Conservation (phyloP, 768 basidiomycete genomes). For the Leccinum truebloodii region DNA sequence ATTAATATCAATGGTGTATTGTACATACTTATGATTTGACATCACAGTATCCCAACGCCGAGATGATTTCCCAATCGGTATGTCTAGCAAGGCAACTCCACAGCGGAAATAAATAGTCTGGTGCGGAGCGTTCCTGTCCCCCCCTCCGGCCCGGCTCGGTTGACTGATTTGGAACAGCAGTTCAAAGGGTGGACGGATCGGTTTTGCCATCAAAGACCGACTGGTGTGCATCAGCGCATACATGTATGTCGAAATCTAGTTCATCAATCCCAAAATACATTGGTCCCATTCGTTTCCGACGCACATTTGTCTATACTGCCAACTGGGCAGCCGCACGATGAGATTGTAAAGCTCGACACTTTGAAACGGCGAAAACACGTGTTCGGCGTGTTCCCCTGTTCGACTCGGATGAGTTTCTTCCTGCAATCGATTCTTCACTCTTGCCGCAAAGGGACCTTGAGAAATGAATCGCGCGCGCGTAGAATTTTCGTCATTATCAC, state of each 20-base stretch:
- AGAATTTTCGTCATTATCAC: slow-evolving; percentile 69
- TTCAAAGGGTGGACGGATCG: neutral
- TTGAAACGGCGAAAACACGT: slow-evolving; percentile 73
- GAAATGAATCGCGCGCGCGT: slow-evolving; percentile 93
- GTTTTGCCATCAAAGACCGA: neutral
- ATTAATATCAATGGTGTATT: neutral
- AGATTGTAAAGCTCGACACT: slow-evolving; percentile 86
- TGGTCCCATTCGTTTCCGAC: slow-evolving; percentile 73
- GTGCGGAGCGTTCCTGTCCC: neutral
- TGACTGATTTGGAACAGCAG: neutral
- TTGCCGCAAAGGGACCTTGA: slow-evolving; percentile 56
- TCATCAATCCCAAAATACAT: slow-evolving; percentile 77
- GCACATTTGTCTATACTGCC: slow-evolving; percentile 51
- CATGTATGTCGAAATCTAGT: slow-evolving; percentile 1
- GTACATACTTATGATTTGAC: neutral
- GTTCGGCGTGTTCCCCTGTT: slow-evolving; percentile 31
- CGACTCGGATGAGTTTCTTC: slow-evolving; percentile 21
- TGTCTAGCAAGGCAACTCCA: neutral
- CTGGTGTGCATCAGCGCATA: neutral
- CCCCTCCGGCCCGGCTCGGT: neutral
- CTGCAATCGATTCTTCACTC: slow-evolving; percentile 2
- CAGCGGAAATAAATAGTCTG: neutral
- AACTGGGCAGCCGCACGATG: slow-evolving; percentile 60
- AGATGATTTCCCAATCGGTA: neutral
- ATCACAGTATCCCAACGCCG: neutral